Evolutionary conservation across 257 asterid genomes (phyloP).

Genomic region (Misopates orontium): DNA sequence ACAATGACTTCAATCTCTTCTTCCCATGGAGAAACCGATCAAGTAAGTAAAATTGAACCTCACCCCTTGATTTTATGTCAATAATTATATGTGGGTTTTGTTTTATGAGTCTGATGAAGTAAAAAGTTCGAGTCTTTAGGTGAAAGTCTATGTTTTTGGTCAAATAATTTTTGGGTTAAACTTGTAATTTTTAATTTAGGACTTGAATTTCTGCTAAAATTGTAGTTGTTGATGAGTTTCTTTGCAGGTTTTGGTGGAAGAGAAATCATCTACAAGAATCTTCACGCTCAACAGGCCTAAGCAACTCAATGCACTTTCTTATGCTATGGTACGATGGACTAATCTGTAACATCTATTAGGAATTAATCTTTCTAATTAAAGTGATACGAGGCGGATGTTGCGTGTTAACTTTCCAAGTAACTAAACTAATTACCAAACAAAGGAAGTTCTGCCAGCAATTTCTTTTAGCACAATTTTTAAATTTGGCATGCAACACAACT

Average conservation of each 20-base stretch:
- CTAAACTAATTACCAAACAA: too few relatives aligned
- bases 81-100: background rate
- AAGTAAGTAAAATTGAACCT: conserved; percentile 38
- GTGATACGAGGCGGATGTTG: too few relatives aligned
- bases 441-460: too few relatives aligned
- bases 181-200: background rate
- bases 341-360: conserved; percentile 3
- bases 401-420: too few relatives aligned
- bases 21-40: conserved; percentile 43
- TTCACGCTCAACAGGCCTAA: conserved; percentile 71
- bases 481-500: too few relatives aligned
- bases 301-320: conserved; percentile 83
- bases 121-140: conserved; percentile 1
- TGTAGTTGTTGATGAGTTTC: conserved; percentile 10
- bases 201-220: background rate
- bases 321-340: conserved; percentile 56
- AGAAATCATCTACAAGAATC: conserved; percentile 48
- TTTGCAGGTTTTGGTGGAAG: conserved; percentile 68
- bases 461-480: too few relatives aligned
- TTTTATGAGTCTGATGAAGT: conserved; percentile 15
- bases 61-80: conserved; percentile 1
- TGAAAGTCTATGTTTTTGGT: conserved; percentile 15
- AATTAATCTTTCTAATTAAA: conserved; percentile 1
- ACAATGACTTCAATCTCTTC: conserved; percentile 45
- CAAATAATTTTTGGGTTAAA: conserved; percentile 4